Base-by-base conservation (phyloP, 2,329 filamentous ascomycete species). In the Neonectria neomacrospora region DNA sequence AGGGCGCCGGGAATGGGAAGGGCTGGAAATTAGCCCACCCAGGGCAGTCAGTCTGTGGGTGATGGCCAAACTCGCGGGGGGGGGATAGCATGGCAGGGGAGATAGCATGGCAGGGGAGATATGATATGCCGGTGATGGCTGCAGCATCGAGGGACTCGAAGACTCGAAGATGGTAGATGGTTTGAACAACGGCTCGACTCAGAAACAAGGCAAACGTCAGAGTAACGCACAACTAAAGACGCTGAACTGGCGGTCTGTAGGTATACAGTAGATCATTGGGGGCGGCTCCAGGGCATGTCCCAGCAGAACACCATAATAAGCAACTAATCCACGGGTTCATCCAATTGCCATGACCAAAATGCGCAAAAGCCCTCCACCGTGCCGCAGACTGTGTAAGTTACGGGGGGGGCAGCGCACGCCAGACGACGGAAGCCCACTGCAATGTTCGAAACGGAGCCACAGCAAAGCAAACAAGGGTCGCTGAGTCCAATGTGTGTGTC, bases 361-460 rank as follows among this genome's bases (percentile, higher is more conserved):
- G 48, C 54, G 16, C 51, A 44, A 51, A 37, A 51, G 52, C n/a
- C 37, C 61, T 60, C 60, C 57, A 61, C 62, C 53, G 62, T 64
- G 62, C 48, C 53, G 22, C 47, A 50, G 45, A 64, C 61, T 63
- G 54, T 63, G 61, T n/a, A n/a, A n/a, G n/a, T n/a, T 30, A 30
- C 26, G 18, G 26, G 11, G 2, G 6, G 28, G n/a, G n/a, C n/a
- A n/a, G n/a, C 26, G 23, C 44, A 47, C 14, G 11, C 44, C 22
- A 28, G 12, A 37, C 12, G 32, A 42, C 48, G 32, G 54, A 58
- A 50, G 50, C 54, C 58, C 34, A 6, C 34, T 16, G 34, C 34
- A 52, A 51, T 63, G 42, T 58, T 54, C 48, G 54, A 58, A 58
- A 58, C 50, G 54, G 54, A 54, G 20, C 59, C 51, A 54, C 41